Conservation (phyloP, 2,329 filamentous ascomycete species). For the Xylaria sp. region DNA sequence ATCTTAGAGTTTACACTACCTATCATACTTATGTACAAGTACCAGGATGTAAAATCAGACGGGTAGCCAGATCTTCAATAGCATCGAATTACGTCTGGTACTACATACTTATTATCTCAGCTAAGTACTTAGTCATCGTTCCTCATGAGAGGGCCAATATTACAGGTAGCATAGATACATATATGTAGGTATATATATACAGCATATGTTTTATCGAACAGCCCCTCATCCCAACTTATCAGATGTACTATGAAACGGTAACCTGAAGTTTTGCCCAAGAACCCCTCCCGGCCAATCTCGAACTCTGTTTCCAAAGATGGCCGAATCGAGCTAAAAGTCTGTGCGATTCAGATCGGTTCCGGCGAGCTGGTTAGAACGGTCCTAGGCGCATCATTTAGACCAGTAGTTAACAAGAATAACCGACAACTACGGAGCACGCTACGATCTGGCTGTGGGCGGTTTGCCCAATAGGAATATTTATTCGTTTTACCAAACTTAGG, state of each 20-base stretch:
- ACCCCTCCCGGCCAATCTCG: background rate
- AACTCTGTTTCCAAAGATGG: constrained; percentile 1
- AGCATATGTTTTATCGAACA: background rate
- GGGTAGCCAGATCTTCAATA: background rate
- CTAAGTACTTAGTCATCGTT: background rate
- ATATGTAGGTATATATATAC: background rate
- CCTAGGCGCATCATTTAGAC: constrained; percentile 6
- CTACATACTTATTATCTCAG: background rate
- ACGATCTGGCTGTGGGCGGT: constrained; percentile 20
- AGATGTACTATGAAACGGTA: background rate
- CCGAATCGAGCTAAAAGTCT: constrained; percentile 17
- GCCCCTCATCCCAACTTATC: background rate
- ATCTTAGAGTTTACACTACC: background rate
- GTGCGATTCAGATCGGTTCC: constrained; percentile 28
- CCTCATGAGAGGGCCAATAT: background rate
- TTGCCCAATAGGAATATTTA: constrained; percentile 5
- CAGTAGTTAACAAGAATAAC: constrained; percentile 9
- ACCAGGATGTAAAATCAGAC: background rate
- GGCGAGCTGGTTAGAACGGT: constrained; percentile 18
- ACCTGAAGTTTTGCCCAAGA: background rate
- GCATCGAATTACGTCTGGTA: background rate
- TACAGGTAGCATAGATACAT: background rate
- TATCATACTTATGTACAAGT: no score
- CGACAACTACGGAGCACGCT: constrained; percentile 19
- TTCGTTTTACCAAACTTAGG: background rate